Conservation (phyloP, 176 grass and related monocot species). For the Rhipidocladum racemiflorum region DNA sequence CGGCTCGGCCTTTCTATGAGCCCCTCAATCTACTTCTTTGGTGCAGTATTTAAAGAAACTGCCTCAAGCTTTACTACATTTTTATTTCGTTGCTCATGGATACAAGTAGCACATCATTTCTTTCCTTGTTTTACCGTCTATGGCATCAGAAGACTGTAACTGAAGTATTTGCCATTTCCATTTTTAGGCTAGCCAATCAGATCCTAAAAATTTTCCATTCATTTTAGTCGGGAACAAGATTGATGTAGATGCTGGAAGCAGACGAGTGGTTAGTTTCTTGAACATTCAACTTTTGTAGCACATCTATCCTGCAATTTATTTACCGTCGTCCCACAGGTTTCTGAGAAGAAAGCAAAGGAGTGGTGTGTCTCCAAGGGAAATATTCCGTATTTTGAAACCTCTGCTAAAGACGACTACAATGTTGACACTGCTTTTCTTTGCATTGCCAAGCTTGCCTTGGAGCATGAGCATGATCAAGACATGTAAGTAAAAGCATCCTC, state of each 20-base stretch:
- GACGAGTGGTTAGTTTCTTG: conserved; percentile 54
- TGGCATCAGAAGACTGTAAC: conserved; percentile 3
- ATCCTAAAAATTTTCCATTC: conserved; percentile 75
- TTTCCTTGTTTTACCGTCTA: not conserved
- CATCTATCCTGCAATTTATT: not conserved
- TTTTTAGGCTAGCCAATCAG: conserved; percentile 63
- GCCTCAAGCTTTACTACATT: not conserved
- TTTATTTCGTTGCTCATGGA: not conserved
- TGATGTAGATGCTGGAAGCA: conserved; percentile 80
- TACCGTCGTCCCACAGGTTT: conserved; percentile 36
- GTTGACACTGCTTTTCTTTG: conserved; percentile 82
- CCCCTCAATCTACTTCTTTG: not conserved
- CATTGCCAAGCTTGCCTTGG: conserved; percentile 76
- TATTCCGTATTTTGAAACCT: conserved; percentile 90
- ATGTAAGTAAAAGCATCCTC: conserved; percentile 58
- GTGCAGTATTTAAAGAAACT: not conserved
- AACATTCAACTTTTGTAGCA: not conserved
- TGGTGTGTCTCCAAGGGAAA: conserved; percentile 87
- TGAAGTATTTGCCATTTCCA: not conserved
- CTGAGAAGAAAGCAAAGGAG: conserved; percentile 88
- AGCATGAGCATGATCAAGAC: conserved; percentile 77
- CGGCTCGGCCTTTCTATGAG: not conserved
- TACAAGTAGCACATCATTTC: not conserved
- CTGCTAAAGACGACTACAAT: conserved; percentile 88
- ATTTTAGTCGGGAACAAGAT: conserved; percentile 94